These are phyloP conservation scores for Atractiella rhizophila DNA, from an alignment of 768 basidiomycete species.

Conservation along the genomic window DNA sequence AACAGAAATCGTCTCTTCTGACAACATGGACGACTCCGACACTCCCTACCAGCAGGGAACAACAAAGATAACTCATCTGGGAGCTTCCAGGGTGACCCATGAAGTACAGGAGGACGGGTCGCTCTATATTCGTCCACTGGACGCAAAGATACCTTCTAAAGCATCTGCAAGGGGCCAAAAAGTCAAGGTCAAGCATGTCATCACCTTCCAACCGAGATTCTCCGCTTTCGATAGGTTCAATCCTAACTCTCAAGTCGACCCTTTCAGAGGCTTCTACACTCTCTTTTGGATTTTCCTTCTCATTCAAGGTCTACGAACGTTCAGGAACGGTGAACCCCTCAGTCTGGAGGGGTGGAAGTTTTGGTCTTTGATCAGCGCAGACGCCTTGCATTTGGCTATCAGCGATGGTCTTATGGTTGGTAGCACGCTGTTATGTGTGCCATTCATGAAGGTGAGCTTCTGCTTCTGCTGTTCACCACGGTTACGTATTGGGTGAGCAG, in stretches of 20 bases:
- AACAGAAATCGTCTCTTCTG: too few relatives aligned
- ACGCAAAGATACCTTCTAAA: too few relatives aligned
- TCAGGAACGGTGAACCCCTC: conserved; percentile 45
- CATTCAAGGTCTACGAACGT: conserved; percentile 53
- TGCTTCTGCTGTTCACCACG: too few relatives aligned
- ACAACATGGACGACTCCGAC: not conserved
- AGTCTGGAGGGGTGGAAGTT: conserved; percentile 57
- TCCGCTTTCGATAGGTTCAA: conserved; percentile 8
- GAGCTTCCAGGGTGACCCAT: not conserved
- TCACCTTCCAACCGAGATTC: conserved; percentile 2
- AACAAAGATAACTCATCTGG: conserved; percentile 5
- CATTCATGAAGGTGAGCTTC: conserved; percentile 39
- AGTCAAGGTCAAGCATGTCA: conserved; percentile 7
- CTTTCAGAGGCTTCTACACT: conserved; percentile 50
- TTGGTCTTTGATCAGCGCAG: conserved; percentile 65
- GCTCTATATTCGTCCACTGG: conserved; percentile 1
- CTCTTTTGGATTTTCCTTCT: conserved; percentile 60
- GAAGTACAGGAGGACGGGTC: conserved; percentile 4
- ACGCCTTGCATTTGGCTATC: conserved; percentile 55
- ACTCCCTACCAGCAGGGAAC: not conserved
- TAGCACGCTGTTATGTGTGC: conserved; percentile 47
- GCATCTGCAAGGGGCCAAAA: conserved; percentile 2
- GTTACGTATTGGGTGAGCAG: not conserved
- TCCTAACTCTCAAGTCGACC: conserved; percentile 6
- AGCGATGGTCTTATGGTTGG: conserved; percentile 60